Base-by-base conservation (phyloP, 2,329 filamentous ascomycete genomes). In the Coniosporium tulheliwenetii region DNA sequence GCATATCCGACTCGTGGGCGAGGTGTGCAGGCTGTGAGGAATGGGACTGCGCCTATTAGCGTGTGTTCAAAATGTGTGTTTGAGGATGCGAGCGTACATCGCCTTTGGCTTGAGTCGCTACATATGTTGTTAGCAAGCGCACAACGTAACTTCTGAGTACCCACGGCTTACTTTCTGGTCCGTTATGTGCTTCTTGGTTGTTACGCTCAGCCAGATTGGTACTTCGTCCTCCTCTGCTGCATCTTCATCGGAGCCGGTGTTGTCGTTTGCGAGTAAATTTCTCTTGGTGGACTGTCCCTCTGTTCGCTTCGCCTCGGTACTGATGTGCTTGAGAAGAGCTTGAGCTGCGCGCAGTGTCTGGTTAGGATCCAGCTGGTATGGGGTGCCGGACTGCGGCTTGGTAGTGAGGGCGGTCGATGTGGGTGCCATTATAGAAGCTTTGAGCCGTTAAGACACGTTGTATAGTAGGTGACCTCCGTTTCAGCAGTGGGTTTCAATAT, bases 71-170 rank as follows among this genome's bases (percentile, higher is more conserved):
- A 35, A 15, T 36, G 10, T n/a, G n/a, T n/a, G 9, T 8, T 26
- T 10, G 19, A 32, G 10, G 15, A 29, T 10, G 29, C 57, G 52
- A 3, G 48, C 45, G 43, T 30, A 49, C 47, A 95, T 84, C 64
- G 89, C 93, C 59, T 75, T 73, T 26, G 87, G 86, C 69, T 93
- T 89, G 49, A 94, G 70, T 41, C 77, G 74, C 57, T 76, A 26
- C 19, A 26, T 7, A 26, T 7, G 3, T 7, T 26, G 19, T 26
- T 26, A 26, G 19, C 7, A 26, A 26, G 19, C 7, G 19, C 4
- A 7, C 19, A 26, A 26, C 7, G 19, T 26, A 26, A 26, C 19
- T 7, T 26, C 19, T 26, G 19, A 7, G 19, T 26, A 26, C 7
- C 7, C 19, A 26, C 19, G 4, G 19, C 19, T 7, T 4, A 26